A percentile compares a stretch with the other conserved stretches of the same genome.
These are phyloP conservation scores for Pythium chondricola DNA, from an alignment of 352 stramenopile genomes.

Conservation along the genomic window DNA sequence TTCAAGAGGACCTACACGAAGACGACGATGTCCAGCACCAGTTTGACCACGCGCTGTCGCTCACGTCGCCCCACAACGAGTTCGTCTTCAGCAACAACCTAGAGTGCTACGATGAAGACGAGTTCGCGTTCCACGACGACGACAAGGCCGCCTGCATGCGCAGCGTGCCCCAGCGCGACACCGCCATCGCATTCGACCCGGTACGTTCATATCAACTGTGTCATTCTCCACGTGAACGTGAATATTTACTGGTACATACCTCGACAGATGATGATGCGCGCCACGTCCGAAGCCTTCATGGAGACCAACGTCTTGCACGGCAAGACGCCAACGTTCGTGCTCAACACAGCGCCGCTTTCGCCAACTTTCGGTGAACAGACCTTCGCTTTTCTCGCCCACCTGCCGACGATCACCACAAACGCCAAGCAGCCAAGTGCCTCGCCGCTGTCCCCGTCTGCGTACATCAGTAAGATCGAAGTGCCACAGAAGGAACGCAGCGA, in stretches of 20 bases:
- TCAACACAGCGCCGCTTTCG: constrained; percentile 12
- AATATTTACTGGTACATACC: neutral
- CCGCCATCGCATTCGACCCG: constrained; percentile 14
- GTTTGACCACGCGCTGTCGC: constrained; percentile 20
- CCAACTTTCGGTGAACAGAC: constrained; percentile 7
- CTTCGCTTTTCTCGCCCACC: constrained; percentile 17
- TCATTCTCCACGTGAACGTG: neutral
- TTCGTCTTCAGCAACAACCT: constrained; percentile 31
- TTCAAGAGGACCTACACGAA: constrained; percentile 2
- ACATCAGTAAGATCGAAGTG: constrained; percentile 29
- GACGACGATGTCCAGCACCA: constrained; percentile 15
- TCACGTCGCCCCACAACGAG: constrained; percentile 20
- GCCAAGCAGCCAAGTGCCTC: constrained; percentile 16
- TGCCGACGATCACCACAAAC: constrained; percentile 7
- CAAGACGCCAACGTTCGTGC: constrained; percentile 25
- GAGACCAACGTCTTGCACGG: constrained; percentile 18
- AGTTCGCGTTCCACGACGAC: constrained; percentile 16
- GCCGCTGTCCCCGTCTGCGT: constrained; percentile 42
- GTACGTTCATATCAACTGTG: constrained; percentile 7
- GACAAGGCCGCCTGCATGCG: constrained; percentile 20
- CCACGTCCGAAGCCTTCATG: constrained; percentile 16
- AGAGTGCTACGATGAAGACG: constrained; percentile 1
- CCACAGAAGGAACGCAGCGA: constrained; percentile 40
- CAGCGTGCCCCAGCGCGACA: constrained; percentile 17
- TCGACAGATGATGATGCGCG: constrained; percentile 15